These are phyloP conservation scores for Blastocladiella britannica DNA, from an alignment of 192 early-diverging fungal species.

Conservation along the genomic window DNA sequence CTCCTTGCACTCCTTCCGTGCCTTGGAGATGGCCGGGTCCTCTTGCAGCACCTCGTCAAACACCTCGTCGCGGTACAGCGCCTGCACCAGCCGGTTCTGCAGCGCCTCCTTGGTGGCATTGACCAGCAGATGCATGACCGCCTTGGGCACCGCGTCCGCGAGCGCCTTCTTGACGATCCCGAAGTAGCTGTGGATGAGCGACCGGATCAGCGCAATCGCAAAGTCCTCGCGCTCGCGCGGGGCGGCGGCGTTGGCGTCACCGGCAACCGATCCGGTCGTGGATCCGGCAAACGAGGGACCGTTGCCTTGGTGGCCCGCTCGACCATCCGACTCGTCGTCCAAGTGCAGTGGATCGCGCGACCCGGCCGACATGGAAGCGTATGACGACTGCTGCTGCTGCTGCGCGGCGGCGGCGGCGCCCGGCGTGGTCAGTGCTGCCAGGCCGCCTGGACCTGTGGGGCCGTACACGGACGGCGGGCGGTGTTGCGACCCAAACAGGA, in stretches of 20 bases:
- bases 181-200: conserved; percentile 57
- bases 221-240: neutral
- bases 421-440: too few species aligned
- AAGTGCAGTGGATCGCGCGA: too few species aligned
- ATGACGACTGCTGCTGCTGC: too few species aligned
- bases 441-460: too few species aligned
- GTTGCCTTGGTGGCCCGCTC: too few species aligned
- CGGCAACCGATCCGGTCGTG: too few species aligned
- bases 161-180: conserved; percentile 57
- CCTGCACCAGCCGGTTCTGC: conserved; percentile 53
- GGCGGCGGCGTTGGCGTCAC: too few species aligned
- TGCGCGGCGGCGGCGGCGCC: too few species aligned
- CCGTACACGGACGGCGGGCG: neutral
- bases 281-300: too few species aligned
- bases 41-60: conserved; percentile 52
- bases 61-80: conserved; percentile 47
- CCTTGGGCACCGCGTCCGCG: conserved; percentile 60
- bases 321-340: too few species aligned
- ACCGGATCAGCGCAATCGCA: neutral
- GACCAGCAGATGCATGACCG: conserved; percentile 62
- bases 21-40: conserved; percentile 44
- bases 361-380: too few species aligned
- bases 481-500: neutral
- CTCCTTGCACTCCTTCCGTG: conserved; percentile 51
- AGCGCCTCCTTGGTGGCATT: conserved; percentile 48